Percentiles rank a stretch among this genome's conserved stretches.
phyloP scores from a whole-genome alignment of 371 early-diverging fungal species.

The Rhizopus sp. region DNA sequence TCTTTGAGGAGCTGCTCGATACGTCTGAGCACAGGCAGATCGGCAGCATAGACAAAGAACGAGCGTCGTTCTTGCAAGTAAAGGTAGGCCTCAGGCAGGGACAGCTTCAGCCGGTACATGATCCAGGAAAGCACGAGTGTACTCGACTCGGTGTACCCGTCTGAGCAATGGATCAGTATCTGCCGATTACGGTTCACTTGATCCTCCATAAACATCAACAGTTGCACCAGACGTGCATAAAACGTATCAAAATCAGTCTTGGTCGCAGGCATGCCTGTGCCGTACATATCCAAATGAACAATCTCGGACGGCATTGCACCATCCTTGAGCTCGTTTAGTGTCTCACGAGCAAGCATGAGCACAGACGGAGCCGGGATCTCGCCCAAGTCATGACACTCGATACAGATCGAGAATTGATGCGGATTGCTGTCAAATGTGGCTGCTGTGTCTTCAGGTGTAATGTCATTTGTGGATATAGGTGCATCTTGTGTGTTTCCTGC shows the following conservation, averaged over 20 bases:
- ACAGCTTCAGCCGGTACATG: conserved; percentile 53
- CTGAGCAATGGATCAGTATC: conserved; percentile 62
- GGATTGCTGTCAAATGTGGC: conserved; percentile 28
- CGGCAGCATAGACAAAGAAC: conserved; percentile 65
- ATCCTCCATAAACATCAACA: conserved; percentile 46
- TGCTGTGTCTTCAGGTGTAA: not conserved
- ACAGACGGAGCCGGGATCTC: conserved; percentile 56
- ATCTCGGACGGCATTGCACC: conserved; percentile 43
- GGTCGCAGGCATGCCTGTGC: conserved; percentile 28
- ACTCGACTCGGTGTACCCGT: conserved; percentile 67
- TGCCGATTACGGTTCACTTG: conserved; percentile 36
- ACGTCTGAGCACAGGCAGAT: conserved; percentile 45
- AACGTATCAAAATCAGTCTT: conserved; percentile 31
- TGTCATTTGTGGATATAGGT: conserved; percentile 32
- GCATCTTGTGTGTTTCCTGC: conserved; percentile 64
- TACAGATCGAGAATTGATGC: conserved; percentile 59
- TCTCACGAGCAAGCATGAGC: conserved; percentile 41
- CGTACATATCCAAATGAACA: conserved; percentile 55
- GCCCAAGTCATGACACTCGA: conserved; percentile 60
- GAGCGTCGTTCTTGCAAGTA: conserved; percentile 57
- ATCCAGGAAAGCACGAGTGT: conserved; percentile 52
- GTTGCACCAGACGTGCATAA: conserved; percentile 19
- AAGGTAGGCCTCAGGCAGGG: conserved; percentile 61
- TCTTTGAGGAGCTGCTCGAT: conserved; percentile 24
- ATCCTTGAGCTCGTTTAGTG: conserved; percentile 31